Evolutionary conservation across 352 stramenopile species (phyloP), one percentile per base, ranked within the genome.

Genomic region (Pythium oligandrum): DNA sequence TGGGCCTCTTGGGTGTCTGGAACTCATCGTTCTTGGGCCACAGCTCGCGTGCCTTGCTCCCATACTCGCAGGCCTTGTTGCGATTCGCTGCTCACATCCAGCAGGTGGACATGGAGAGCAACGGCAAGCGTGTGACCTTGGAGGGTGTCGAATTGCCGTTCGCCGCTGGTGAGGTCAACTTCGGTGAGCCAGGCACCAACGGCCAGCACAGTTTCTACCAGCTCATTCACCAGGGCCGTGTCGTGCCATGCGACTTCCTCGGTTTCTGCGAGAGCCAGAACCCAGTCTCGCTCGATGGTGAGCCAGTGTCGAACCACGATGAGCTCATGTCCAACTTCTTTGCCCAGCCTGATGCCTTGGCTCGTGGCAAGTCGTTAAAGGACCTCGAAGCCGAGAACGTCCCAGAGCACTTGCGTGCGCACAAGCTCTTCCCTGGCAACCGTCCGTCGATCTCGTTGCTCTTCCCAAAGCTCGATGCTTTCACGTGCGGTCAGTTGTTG

Each of bases 261-360:
- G 97, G 96, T 36, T 99, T 98, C 68, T 93, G 94, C 60, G 78
- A 98, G 71, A 97, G 80, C 58, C 96, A 99, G 76, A 84, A 88
- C 66, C 83, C 84, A 40, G 69, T 96, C 50, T 38, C 66, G 40
- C 71, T 92, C 47, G 72, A 71, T 0, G 75, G 75, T 34, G 82
- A 98, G 66, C 54, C 79, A 0, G 89, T 99, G 35, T 91, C 86
- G n/a, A 98, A 98, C 80, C 96, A 99, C 79, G 96, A 99, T 73
- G 97, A 99, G 77, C 88, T 99, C 59, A 99, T 99, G 97, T 95
- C 82, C 51, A 99, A 99, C 80, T 99, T 99, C 71, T 99, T 99
- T 68, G 96, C 96, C 37, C 97, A 99, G 70, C 96, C 97, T 0
- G 97, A 99, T 71, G 97, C 97, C 5, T 75, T 99, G 6, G 97